Base-by-base conservation (phyloP, 257 asterid genomes). In the Paulownia fortunei region DNA sequence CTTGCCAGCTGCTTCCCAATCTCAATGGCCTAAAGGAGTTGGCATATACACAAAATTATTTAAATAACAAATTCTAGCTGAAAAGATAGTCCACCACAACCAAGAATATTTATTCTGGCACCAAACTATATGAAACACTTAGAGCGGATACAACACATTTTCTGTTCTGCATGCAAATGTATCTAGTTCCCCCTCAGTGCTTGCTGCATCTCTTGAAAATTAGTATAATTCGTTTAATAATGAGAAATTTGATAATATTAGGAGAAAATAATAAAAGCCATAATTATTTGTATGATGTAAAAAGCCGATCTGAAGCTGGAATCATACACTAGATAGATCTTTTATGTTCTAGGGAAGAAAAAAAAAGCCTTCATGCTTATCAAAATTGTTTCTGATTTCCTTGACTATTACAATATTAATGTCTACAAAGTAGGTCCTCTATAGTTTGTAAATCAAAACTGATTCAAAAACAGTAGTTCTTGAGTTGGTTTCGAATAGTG, bases 1-100 rank as follows among this genome's bases (percentile, higher is more conserved):
- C 85, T 82, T 6, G 96, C 88, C 24, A 93, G 88, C 86, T 89
- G 82, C 90, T 84, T 88, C 83, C 99, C 99, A 76, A 87, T 89
- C 77, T 90, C 97, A 79, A 88, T 81, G 16, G 94, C 98, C 99
- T 95, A 60, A 5, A 24, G 34, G 69, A 75, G 42, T 42, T 37
- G 64, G 34, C 8, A 42, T 12, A 10, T 21, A 62, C 12, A 41
- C 18, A 34, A 58, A 47, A 59, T 39, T 73, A 76, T 72, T 42
- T 30, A 64, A 39, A 44, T 66, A 44, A 63, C 62, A 49, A 9
- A 66, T 2, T 56, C 47, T 46, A 36, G 8, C 16, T 64, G 15
- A 13, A 8, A 37, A 19, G 23, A 10, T 21, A 39, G 46, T 11
- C 23, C 19, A 15, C 49, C 65, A 62, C 34, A 12, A 73, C 27